Base-by-base conservation (phyloP, 176 grass and related monocot genomes). In the Phoenix dactylifera region DNA sequence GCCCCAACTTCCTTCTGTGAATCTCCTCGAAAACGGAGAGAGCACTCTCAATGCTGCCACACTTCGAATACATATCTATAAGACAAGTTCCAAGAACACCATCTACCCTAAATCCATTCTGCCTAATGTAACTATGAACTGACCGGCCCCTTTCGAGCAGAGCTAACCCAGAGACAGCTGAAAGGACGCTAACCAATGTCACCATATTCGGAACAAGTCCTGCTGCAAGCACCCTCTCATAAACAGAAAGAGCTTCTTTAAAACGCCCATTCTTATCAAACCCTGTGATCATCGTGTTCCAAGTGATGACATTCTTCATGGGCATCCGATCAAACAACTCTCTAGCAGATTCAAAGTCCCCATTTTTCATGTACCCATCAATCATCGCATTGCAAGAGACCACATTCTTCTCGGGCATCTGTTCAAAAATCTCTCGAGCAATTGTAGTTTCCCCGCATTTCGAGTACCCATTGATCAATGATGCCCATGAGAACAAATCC, bases 31-130 rank as follows among this genome's bases (percentile, higher is more conserved):
- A 60, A 60, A 60, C 57, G 1, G 57, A 60, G 24, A 60, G 57
- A 28, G 57, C 57, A 26, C 57, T 60, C 25, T 32, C 6, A 28
- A 60, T 60, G 57, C 57, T 60, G 24, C 57, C 57, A 17, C 25
- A 60, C 57, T 60, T 60, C 3, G 57, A 30, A 7, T 60, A 60
- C 57, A 60, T 60, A 22, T 60, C 57, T 26, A 60, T 60, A 60
- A 60, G 57, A 60, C 57, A 60, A 28, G 25, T 26, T 60, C 57
- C 57, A 28, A 60, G 57, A 26, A 60, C 57, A 28, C 57, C 57
- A n/a, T 60, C 57, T 29, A 60, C 6, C 16, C 26, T 26, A 28
- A 32, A 32, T 32, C 57, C 57, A 60, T 60, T 60, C 4, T 60
- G 57, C 24, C 15, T 16, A 18, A 60, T 7, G 24, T 60, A 28